A percentile compares a stretch with the other conserved stretches of the same genome.
Evolutionary conservation across 805 yeast genomes (phyloP).

Genomic region (Danielozyma ontarioensis): DNA sequence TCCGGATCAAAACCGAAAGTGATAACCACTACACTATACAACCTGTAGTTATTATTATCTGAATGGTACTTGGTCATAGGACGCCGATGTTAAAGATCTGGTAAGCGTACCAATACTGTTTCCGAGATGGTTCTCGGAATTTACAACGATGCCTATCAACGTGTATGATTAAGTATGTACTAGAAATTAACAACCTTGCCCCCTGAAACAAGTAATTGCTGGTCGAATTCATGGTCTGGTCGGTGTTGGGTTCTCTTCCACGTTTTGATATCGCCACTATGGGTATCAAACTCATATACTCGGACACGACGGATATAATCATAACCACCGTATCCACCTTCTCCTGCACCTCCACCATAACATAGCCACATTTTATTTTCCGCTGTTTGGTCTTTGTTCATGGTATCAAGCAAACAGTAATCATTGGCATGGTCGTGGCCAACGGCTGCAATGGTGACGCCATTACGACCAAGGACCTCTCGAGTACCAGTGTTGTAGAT

Average conservation of each 20-base stretch:
- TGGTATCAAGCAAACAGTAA: constrained; percentile 62
- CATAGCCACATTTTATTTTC: constrained; percentile 68
- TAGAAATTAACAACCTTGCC: constrained; percentile 36
- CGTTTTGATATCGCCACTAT: constrained; percentile 43
- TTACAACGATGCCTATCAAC: too few relatives aligned
- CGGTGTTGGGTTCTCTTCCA: constrained; percentile 72
- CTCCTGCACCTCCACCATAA: constrained; percentile 91
- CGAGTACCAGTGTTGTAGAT: constrained; percentile 63
- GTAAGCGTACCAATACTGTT: too few relatives aligned
- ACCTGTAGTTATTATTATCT: constrained; percentile 17
- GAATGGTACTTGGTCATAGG: too few relatives aligned
- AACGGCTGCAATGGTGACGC: constrained; percentile 69
- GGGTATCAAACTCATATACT: constrained; percentile 58
- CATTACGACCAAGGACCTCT: constrained; percentile 51
- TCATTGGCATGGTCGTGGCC: constrained; percentile 98
- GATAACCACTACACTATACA: constrained; percentile 77
- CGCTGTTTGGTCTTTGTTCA: constrained; percentile 18
- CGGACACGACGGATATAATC: constrained; percentile 80
- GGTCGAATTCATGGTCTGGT: constrained; percentile 44
- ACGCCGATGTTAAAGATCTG: too few relatives aligned
- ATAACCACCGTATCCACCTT: constrained; percentile 95
- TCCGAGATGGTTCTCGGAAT: too few relatives aligned
- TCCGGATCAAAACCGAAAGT: constrained; percentile 77
- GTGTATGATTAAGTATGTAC: too few relatives aligned
- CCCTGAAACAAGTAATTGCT: constrained; percentile 43